These are phyloP conservation scores for Aureobasidium sp. DNA, from an alignment of 2,329 filamentous ascomycete species.

Conservation along the genomic window DNA sequence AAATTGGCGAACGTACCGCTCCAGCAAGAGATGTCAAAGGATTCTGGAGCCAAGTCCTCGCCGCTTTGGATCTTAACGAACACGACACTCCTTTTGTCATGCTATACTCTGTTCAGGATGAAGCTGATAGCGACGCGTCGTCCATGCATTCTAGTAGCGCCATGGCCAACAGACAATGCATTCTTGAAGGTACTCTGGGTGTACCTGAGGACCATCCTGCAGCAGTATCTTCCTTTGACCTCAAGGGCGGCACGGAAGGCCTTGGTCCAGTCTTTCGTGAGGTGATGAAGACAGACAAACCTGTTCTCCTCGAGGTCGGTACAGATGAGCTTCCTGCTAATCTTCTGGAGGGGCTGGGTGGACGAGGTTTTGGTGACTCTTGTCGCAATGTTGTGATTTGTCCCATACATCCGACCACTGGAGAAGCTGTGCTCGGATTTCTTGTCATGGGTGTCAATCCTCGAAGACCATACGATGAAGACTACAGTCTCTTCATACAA, in stretches of 20 bases:
- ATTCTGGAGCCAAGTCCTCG: slow-evolving; percentile 66
- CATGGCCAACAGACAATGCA: slow-evolving; percentile 52
- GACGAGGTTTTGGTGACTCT: slow-evolving; percentile 64
- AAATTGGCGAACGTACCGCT: slow-evolving; percentile 69
- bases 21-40: slow-evolving; percentile 62
- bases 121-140: slow-evolving; percentile 62
- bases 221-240: slow-evolving; percentile 56
- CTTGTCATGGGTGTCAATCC: slow-evolving; percentile 74
- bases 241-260: slow-evolving; percentile 61
- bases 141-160: slow-evolving; percentile 62
- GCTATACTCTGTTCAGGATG: slow-evolving; percentile 68
- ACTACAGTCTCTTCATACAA: slow-evolving; percentile 71
- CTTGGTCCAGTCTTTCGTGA: slow-evolving; percentile 71
- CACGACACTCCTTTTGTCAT: slow-evolving; percentile 69
- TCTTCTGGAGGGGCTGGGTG: slow-evolving; percentile 60
- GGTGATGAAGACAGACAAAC: slow-evolving; percentile 60
- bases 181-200: slow-evolving; percentile 66
- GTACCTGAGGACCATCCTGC: slow-evolving; percentile 57
- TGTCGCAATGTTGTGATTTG: slow-evolving; percentile 67
- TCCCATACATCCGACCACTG: slow-evolving; percentile 70
- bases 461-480: slow-evolving; percentile 68
- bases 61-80: slow-evolving; percentile 66
- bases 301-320: slow-evolving; percentile 59
- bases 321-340: slow-evolving; percentile 57
- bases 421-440: slow-evolving; percentile 68